A percentile compares a stretch with the other conserved stretches of the same genome.
phyloP scores from a whole-genome alignment of 192 early-diverging fungal species.

The Oehlia diaphana region DNA sequence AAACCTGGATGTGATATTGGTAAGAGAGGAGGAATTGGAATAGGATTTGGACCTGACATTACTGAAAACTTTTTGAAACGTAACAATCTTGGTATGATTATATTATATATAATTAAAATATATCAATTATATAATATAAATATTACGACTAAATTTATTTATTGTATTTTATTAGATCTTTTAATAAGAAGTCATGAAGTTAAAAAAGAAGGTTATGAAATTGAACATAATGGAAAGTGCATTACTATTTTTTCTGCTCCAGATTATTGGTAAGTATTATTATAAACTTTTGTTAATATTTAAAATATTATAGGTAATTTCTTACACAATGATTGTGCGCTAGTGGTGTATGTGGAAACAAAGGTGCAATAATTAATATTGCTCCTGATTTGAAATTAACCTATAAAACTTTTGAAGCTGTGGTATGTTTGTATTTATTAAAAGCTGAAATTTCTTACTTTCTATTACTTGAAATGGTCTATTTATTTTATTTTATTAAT shows the following conservation, averaged over 20 bases:
- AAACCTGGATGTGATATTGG: conserved; percentile 75
- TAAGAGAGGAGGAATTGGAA: conserved; percentile 86
- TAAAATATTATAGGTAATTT: not conserved
- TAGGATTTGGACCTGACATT: conserved; percentile 97
- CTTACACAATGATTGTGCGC: too few relatives aligned
- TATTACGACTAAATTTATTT: too few relatives aligned
- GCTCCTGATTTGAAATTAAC: conserved; percentile 72
- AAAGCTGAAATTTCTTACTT: too few relatives aligned
- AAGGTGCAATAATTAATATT: conserved; percentile 91
- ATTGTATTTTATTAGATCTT: conserved; percentile 51
- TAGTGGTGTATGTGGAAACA: conserved; percentile 83
- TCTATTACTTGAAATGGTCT: too few relatives aligned
- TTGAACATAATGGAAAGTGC: conserved; percentile 93
- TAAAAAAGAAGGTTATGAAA: conserved; percentile 91
- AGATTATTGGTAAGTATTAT: conserved; percentile 83
- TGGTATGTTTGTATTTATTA: conserved; percentile 43
- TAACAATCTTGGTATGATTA: conserved; percentile 67
- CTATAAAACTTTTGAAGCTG: conserved; percentile 87
- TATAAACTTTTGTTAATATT: not conserved
- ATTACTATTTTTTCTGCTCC: conserved; percentile 98
- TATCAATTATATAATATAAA: not conserved
- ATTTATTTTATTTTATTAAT: too few relatives aligned
- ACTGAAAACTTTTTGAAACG: conserved; percentile 85
- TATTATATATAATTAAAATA: not conserved
- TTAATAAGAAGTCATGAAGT: conserved; percentile 97